Conservation (phyloP, 306 rosid genomes). For the Castanea crenata region DNA sequence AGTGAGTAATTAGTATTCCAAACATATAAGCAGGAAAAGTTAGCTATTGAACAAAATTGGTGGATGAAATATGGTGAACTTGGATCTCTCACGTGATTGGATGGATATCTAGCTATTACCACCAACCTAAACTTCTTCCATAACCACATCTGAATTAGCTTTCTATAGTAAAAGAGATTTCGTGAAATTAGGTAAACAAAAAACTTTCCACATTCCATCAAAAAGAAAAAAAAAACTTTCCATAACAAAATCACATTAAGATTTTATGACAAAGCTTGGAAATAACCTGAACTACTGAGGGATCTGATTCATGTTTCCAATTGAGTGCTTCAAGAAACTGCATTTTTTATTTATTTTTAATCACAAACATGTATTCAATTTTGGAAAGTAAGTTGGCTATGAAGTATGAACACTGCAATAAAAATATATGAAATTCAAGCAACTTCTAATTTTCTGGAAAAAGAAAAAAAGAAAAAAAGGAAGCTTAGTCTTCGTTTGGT, state of each 20-base stretch:
- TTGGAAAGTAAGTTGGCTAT: neutral
- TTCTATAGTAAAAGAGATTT: constrained; percentile 37
- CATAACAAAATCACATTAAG: constrained; percentile 4
- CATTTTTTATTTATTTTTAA: constrained; percentile 7
- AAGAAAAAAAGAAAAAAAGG: too few relatives aligned
- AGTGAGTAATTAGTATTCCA: too few relatives aligned
- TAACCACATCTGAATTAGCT: constrained; percentile 32
- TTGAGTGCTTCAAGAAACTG: constrained; percentile 89
- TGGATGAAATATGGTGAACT: neutral
- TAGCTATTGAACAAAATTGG: neutral
- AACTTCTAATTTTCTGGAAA: neutral
- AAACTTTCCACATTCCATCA: too few relatives aligned
- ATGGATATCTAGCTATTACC: constrained; percentile 31
- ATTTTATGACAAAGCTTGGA: neutral
- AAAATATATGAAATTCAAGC: neutral
- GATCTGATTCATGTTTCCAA: constrained; percentile 78
- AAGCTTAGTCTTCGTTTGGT: too few relatives aligned
- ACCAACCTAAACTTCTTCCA: constrained; percentile 42
- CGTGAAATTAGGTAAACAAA: neutral
- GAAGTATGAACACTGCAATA: neutral
- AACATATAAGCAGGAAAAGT: too few relatives aligned
- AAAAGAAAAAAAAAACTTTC: neutral
- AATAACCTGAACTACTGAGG: constrained; percentile 34
- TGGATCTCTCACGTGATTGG: constrained; percentile 48
- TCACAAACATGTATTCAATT: constrained; percentile 26